phyloP scores from a whole-genome alignment of 1,284 basidiomycete genomes.

The Caloboletus firmus region DNA sequence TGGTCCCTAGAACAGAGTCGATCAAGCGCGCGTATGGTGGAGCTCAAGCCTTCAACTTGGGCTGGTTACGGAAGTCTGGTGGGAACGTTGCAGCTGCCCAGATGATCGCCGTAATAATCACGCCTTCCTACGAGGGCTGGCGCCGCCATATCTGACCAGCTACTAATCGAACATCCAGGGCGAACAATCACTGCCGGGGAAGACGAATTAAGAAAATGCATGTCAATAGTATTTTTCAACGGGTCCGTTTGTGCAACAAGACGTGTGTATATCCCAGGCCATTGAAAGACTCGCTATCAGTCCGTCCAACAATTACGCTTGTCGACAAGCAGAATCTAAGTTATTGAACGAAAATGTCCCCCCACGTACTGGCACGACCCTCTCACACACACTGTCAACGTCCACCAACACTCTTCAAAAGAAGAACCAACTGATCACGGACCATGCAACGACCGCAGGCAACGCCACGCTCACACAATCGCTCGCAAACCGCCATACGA shows the following conservation, averaged over 20 bases:
- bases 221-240: not conserved
- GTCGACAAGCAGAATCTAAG: not conserved
- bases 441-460: constrained; percentile 29
- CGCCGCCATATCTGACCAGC: too few relatives aligned
- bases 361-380: not conserved
- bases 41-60: too few relatives aligned
- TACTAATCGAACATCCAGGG: not conserved
- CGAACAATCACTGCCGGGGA: not conserved
- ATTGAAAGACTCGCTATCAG: too few relatives aligned
- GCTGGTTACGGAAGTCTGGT: too few relatives aligned
- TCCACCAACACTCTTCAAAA: constrained; percentile 19
- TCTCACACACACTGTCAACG: too few relatives aligned
- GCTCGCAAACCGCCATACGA: constrained; percentile 25
- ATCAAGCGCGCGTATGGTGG: too few relatives aligned
- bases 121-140: too few relatives aligned
- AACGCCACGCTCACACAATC: constrained; percentile 30
- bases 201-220: not conserved
- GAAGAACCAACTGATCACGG: constrained; percentile 28
- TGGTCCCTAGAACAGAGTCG: too few relatives aligned
- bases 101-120: too few relatives aligned
- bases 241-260: not conserved
- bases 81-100: too few relatives aligned
- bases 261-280: not conserved
- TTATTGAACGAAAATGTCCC: not conserved
- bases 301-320: constrained; percentile 7